Evolutionary conservation across 805 yeast genomes (phyloP), one percentile per base, ranked within the genome.

Genomic region (Yamadazyma olivae): DNA sequence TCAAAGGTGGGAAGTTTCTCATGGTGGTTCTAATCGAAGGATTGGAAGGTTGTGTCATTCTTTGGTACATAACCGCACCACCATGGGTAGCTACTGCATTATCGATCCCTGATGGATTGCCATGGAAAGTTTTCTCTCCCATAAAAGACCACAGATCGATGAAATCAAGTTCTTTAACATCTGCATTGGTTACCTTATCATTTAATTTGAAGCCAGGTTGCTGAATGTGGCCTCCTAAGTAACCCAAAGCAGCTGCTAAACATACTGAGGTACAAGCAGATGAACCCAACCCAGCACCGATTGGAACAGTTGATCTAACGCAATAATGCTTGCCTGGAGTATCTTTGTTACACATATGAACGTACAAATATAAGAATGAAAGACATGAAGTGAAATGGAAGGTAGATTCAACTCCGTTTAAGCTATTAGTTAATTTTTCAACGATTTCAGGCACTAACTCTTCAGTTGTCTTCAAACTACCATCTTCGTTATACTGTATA

Each of bases 251-350:
- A 12, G 91, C 67, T 0, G 95, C 75, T 24, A 93, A 55, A 51
- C 93, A 81, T 3, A 93, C 98, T 1, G 95, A 77, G 13, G 87
- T 75, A 2, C 96, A 80, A 0, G 98, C 98, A 30, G 95, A 85
- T 1, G 96, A 86, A 0, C 99, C 99, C 32, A 93, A 70, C 0
- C 99, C 99, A 1, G 99, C 97, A 26, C 99, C 97, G 32, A 91
- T 83, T 1, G 99, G 99, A 33, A 90, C 65, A 1, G 95, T 81
- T 1, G 96, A 86, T 39, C 90, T 75, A 12, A 86, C 79, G 3
- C 79, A 70, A 56, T 83, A 87, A 22, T 68, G 70, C 41, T 71
- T 53, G 3, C 84, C 85, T 1, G 67, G 68, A 1, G 67, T 60
- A 0, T 56, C 45, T 8, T 69, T 63, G 5, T 56, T 44, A 46